A percentile compares a stretch with the other conserved stretches of the same genome.
Evolutionary conservation across 352 stramenopile genomes (phyloP).

Genomic region (Phytopythium montanum): DNA sequence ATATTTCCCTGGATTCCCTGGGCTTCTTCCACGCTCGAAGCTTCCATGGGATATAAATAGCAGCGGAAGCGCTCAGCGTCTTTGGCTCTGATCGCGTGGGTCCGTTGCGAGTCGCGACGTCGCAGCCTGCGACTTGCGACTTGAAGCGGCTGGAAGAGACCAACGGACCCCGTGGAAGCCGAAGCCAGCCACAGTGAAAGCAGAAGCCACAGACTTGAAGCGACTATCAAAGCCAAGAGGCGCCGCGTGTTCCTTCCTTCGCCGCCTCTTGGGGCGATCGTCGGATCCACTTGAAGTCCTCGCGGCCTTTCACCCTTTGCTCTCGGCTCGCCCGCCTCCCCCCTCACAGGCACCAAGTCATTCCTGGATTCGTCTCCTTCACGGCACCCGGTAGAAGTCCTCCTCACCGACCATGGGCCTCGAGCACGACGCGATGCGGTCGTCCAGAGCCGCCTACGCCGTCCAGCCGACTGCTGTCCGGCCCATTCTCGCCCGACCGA

Average conservation of each 20-base stretch:
- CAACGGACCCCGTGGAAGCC: background rate
- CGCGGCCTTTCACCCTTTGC: background rate
- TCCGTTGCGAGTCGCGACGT: background rate
- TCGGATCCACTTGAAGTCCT: constrained; percentile 3
- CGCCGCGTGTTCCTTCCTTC: background rate
- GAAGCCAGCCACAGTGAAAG: background rate
- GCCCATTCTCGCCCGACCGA: background rate
- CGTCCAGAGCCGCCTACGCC: background rate
- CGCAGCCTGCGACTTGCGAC: background rate
- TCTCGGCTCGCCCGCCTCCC: background rate
- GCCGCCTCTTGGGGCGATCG: constrained; percentile 1
- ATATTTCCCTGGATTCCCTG: constrained; percentile 2
- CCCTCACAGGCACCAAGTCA: background rate
- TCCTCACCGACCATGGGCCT: background rate
- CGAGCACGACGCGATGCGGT: background rate
- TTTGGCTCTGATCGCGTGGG: background rate
- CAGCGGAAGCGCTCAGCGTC: background rate
- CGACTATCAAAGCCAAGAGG: background rate
- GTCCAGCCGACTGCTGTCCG: background rate
- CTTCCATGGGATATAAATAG: background rate
- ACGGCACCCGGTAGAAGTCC: background rate
- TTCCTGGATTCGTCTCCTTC: background rate
- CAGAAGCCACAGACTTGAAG: too few relatives aligned
- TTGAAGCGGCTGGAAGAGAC: background rate
- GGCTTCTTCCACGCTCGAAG: constrained; percentile 2